These are phyloP conservation scores for Colletotrichum tropicicola DNA, from an alignment of 2,329 filamentous ascomycete genomes.

Conservation along the genomic window DNA sequence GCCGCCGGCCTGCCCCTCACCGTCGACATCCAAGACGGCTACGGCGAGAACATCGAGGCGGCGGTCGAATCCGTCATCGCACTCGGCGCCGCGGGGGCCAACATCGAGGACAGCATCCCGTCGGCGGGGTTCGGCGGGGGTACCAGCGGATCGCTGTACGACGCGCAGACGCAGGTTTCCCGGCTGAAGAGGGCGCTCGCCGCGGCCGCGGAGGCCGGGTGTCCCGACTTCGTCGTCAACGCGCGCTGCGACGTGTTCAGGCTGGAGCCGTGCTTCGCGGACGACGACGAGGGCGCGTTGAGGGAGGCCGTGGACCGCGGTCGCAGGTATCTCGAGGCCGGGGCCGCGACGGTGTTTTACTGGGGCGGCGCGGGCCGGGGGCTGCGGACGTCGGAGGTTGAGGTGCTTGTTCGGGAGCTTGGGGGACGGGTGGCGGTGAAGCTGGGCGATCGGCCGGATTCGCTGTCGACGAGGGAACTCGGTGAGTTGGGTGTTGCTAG, in stretches of 20 bases:
- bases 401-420: constrained; percentile 55
- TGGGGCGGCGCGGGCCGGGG: constrained; percentile 60
- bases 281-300: constrained; percentile 45
- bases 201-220: constrained; percentile 54
- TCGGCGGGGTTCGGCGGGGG: too few relatives aligned
- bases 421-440: constrained; percentile 60
- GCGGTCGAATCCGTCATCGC: constrained; percentile 55
- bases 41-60: constrained; percentile 55
- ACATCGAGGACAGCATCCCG: constrained; percentile 63
- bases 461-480: constrained; percentile 53
- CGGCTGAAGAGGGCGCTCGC: constrained; percentile 47
- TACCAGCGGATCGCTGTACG: constrained; percentile 45
- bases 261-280: constrained; percentile 37
- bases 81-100: constrained; percentile 63
- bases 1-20: constrained; percentile 57
- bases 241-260: constrained; percentile 65
- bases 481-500: constrained; percentile 60
- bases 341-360: constrained; percentile 68
- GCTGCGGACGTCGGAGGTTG: constrained; percentile 55
- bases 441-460: constrained; percentile 44
- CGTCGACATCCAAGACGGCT: constrained; percentile 70
- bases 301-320: constrained; percentile 62
- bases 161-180: constrained; percentile 57
- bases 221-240: constrained; percentile 65
- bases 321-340: constrained; percentile 64